Base-by-base conservation (phyloP, 805 yeast species). In the Lachancea lanzarotensis region DNA sequence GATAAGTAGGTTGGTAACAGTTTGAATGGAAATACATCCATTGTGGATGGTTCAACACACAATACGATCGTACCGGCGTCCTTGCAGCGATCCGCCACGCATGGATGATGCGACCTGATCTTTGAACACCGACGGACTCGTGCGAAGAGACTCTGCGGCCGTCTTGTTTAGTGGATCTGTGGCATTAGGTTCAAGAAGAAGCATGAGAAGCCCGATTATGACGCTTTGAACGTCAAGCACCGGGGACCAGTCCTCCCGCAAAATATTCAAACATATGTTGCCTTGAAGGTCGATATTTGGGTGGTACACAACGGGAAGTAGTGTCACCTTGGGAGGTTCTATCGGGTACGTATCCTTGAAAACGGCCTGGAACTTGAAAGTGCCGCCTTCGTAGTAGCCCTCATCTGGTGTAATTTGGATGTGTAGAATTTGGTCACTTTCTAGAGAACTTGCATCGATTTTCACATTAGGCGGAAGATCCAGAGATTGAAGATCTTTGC, bases 161-260 rank as follows among this genome's bases (percentile, higher is more conserved):
- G 76, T 84, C 58, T 89, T 87, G 63, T 93, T 93, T 54, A 91
- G 73, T 2, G 98, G 98, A 62, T 91, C 98, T 49, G 80, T 81
- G 1, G 95, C 83, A 60, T 88, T 91, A 7, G 97, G 96, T 53
- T 91, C 97, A 43, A 87, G 67, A 54, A 91, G 89, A 49, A 91
- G 72, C 59, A 83, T 89, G 56, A 89, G 77, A 43, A 91, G 71
- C 0, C 98, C 98, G 33, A 90, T 81, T 45, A 90, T 72, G 8
- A 91, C 81, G 4, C 90, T 74, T 59, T 84, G 87, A 57, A 91
- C 68, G 47, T 84, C 85, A 52, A 91, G 70, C 0, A 89, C 95
- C 0, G 98, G 98, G 25, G 89, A 81, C 98, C 98, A 91, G 62
- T 91, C 98, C 62, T 90, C 96, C 53, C 98, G 71, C 47, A 91